Evolutionary conservation across 2,329 filamentous ascomycete species (phyloP), one percentile per base, ranked within the genome.

Genomic region (Sporothrix dimorphospora): DNA sequence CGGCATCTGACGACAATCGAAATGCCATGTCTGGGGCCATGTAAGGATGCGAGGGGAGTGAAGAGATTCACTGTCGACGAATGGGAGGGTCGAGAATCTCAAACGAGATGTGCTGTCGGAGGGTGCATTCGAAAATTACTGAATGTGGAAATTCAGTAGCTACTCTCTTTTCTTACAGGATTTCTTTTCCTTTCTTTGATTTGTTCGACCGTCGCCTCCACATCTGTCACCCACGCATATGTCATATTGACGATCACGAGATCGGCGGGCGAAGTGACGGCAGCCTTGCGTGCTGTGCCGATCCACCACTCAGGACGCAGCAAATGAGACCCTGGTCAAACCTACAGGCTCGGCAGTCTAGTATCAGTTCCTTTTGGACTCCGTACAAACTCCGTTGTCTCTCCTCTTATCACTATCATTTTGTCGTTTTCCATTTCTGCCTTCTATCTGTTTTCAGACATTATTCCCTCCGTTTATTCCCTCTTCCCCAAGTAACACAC

Each of bases 281-380:
- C 63, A 72, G 71, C 71, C 71, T 72, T 72, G 71, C 71, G 71
- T 72, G 71, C 63, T 72, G 40, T 16, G n/a, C 7, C 21, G 34
- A 45, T 16, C 21, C 27, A 42, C 55, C 69, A 65, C 30, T 63
- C 57, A 71, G 42, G 11, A 30, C 6, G 6, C 40, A 16, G 53
- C 12, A 45, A 45, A 12, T 45, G 12, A 34, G 30, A 34, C 30
- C 30, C 30, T 6, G 30, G 30, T 34, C 30, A 34, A 34, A 3
- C 30, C 3, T 6, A 6, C 30, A 34, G 30, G 30, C 30, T 34
- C 30, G 30, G 30, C 30, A 34, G 30, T 6, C 3, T 34, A 34
- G 30, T 34, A 34, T 34, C 30, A 34, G 30, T 6, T 34, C 6
- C 30, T 34, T 34, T 34, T 8, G n/a, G n/a, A n/a, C n/a, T n/a